Evolutionary conservation across 768 basidiomycete genomes (phyloP).

Genomic region (Mrakia hoshinonis): DNA sequence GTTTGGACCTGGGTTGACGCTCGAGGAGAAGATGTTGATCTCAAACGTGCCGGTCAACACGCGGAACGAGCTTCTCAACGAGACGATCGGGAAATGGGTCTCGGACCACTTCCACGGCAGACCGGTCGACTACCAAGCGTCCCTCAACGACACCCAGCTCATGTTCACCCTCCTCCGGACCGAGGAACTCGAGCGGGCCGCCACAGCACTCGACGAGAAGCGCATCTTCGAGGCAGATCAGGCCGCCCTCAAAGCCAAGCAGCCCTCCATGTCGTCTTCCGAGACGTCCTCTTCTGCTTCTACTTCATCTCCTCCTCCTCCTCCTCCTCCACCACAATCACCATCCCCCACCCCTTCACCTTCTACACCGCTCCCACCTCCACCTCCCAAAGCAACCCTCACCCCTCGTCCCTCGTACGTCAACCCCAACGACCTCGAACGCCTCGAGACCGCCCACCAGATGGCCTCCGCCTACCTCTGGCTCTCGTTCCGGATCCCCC

Average conservation of each 20-base stretch:
- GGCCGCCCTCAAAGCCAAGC: slow-evolving; percentile 4
- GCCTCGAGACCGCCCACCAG: slow-evolving; percentile 69
- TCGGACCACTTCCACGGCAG: slow-evolving; percentile 44
- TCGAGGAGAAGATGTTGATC: slow-evolving; percentile 40
- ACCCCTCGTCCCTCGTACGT: not conserved
- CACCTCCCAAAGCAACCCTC: not conserved
- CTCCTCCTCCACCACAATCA: not conserved
- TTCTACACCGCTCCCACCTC: not conserved
- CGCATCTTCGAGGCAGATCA: slow-evolving; percentile 31
- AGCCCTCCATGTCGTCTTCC: too few relatives aligned
- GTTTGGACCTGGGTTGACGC: slow-evolving; percentile 34
- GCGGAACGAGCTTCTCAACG: slow-evolving; percentile 36
- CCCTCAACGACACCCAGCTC: not conserved
- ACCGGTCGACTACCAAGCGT: slow-evolving; percentile 45
- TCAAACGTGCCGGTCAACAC: slow-evolving; percentile 40
- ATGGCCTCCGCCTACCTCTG: slow-evolving; percentile 71
- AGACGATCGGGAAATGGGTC: slow-evolving; percentile 43
- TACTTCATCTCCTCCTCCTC: not conserved
- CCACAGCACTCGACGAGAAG: slow-evolving; percentile 30
- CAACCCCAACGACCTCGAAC: slow-evolving; percentile 30
- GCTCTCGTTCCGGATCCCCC: slow-evolving; percentile 61
- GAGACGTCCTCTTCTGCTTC: not conserved
- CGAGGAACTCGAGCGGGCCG: not conserved
- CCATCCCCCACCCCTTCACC: not conserved
- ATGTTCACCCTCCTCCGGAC: slow-evolving; percentile 4